Evolutionary conservation across 2,329 filamentous ascomycete genomes (phyloP).

Genomic region (Cordyceps fumosorosea): DNA sequence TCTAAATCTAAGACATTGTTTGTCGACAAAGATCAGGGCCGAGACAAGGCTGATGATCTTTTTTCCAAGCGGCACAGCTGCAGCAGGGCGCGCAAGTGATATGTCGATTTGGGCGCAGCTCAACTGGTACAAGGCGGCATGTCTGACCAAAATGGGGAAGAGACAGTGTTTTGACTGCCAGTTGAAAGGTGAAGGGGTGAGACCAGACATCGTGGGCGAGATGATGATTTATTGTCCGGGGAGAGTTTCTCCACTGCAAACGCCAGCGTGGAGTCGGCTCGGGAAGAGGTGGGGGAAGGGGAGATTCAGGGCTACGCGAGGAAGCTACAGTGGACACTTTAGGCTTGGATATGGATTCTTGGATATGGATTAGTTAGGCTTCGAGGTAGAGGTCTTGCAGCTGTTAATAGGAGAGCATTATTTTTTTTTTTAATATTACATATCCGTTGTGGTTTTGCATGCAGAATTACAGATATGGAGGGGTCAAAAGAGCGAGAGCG

Average conservation of each 20-base stretch:
- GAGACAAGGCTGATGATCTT: background rate
- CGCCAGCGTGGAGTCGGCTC: background rate
- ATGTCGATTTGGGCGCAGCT: background rate
- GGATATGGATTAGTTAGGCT: too few species aligned
- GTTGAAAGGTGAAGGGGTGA: background rate
- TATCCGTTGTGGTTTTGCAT: background rate
- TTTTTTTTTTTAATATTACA: too few species aligned
- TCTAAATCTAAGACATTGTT: background rate
- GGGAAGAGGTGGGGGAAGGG: background rate
- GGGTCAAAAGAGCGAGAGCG: background rate
- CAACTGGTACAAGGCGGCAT: background rate
- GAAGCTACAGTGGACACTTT: too few species aligned
- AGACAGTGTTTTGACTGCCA: too few species aligned
- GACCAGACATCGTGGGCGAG: background rate
- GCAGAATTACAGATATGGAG: background rate
- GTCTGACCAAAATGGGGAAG: too few species aligned
- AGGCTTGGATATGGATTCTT: too few species aligned
- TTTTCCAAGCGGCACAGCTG: too few species aligned
- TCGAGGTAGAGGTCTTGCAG: too few species aligned
- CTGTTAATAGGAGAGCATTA: too few species aligned
- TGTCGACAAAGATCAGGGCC: background rate
- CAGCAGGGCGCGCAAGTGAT: background rate
- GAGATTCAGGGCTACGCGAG: too few species aligned
- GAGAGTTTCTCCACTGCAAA: background rate
- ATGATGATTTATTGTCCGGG: background rate